These are phyloP conservation scores for Angophora floribunda DNA, from an alignment of 345 rosid genomes.

Conservation along the genomic window DNA sequence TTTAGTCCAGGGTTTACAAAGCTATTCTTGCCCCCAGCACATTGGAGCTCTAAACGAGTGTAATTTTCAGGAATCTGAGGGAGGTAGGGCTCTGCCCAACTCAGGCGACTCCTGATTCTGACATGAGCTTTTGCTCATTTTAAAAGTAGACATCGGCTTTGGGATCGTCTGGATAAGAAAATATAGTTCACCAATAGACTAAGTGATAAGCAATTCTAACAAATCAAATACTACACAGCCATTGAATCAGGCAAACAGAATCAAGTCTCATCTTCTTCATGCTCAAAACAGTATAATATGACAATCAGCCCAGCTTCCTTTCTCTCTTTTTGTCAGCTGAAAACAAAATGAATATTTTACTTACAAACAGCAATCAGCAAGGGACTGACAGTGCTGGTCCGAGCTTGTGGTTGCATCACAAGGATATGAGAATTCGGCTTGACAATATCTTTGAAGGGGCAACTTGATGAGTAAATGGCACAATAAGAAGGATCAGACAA, in stretches of 20 bases:
- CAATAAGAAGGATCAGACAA: conserved; percentile 12
- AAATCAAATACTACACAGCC: background rate
- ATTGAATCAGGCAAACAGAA: background rate
- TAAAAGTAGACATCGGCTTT: background rate
- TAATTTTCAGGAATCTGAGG: background rate
- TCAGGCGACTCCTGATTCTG: background rate
- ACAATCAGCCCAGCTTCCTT: background rate
- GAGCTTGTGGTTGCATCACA: background rate
- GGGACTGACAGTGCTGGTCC: background rate
- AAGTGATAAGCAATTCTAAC: background rate
- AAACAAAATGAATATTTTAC: background rate
- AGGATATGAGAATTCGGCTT: background rate
- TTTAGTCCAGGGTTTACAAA: background rate
- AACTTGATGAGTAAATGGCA: conserved; percentile 1
- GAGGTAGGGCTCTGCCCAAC: background rate
- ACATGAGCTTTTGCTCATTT: background rate
- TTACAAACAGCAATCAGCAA: background rate
- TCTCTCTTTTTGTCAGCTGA: background rate
- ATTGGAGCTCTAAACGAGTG: background rate
- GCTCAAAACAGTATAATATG: background rate
- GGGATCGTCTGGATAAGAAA: background rate
- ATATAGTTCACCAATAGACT: background rate
- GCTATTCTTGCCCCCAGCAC: background rate
- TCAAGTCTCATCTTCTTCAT: background rate
- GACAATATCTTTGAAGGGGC: background rate